Base-by-base conservation (phyloP, 2,329 filamentous ascomycete genomes). In the Hirsutella thompsonii region DNA sequence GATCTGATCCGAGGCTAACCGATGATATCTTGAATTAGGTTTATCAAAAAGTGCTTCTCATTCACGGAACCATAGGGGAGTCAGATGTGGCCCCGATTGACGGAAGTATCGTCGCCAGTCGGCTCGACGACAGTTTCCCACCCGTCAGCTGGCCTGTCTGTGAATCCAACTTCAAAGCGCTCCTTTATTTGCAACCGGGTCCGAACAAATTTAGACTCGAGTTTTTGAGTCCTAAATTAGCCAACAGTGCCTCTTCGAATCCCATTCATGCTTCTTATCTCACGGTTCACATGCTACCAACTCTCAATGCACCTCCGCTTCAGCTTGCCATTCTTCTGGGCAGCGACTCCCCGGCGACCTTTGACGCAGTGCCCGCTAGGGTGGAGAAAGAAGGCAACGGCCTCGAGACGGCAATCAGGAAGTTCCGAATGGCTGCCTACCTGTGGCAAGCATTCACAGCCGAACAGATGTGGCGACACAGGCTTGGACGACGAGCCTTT, bases 361-460 rank as follows among this genome's bases (percentile, higher is more conserved):
- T 83, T 52, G 89, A 96, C 63, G 80, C 86, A 4, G 73, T 80
- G 14, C 88, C 87, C 1, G 78, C 86, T 41, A 76, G 84, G 38
- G 67, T 75, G 42, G 77, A 84, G 58, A 79, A 74, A 49, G 89
- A 94, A 67, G 89, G 86, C 16, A 94, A 94, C 59, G 74, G 73
- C 1, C 57, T 96, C 29, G 81, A 89, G 10, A 78, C 76, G 8
- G 92, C 92, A 0, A 72, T 94, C 39, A 78, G 76, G 53, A 98
- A 98, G 58, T 95, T 92, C 57, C 78, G 89, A 47, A 95, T 94
- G 83, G 83, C 88, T 16, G 90, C 87, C 20, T 95, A 96, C 57
- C 69, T 96, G 13, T 96, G 92, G 89, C 92, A 98, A 58, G 87
- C 89, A 8, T 96, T 94, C 54, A 96, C 90, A 0, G 87, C 86